These are phyloP conservation scores for Mortierella sp. DNA, from an alignment of 371 early-diverging fungal species.

Conservation along the genomic window DNA sequence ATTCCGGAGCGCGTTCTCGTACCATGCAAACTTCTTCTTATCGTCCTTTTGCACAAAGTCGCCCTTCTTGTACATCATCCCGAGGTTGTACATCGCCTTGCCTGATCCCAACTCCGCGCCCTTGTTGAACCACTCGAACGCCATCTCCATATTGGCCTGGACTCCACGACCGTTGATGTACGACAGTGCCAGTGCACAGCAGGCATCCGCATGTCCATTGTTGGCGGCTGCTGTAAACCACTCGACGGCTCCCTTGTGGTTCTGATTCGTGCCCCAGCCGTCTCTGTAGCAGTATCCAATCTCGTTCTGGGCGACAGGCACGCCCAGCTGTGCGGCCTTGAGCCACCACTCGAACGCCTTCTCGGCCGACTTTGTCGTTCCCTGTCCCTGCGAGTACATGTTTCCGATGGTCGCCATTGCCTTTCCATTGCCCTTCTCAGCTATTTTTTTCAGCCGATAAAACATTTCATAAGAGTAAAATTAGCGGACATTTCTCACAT, in stretches of 20 bases:
- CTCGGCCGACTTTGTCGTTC: conserved; percentile 42
- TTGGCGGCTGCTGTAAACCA: conserved; percentile 55
- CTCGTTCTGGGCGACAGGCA: conserved; percentile 53
- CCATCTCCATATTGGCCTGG: conserved; percentile 67
- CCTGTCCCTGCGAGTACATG: conserved; percentile 54
- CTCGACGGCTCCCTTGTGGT: conserved; percentile 48
- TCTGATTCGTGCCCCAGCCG: conserved; percentile 54
- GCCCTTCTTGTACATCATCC: conserved; percentile 89
- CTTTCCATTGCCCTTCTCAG: conserved; percentile 54
- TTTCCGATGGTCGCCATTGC: conserved; percentile 55
- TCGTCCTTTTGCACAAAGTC: conserved; percentile 73
- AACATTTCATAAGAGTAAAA: conserved; percentile 1
- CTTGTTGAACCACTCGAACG: conserved; percentile 82
- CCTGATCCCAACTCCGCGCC: conserved; percentile 85
- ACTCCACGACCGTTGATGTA: conserved; percentile 87
- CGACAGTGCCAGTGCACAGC: conserved; percentile 44
- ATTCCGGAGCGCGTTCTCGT: conserved; percentile 69
- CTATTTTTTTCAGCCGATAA: conserved; percentile 15
- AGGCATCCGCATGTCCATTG: conserved; percentile 55
- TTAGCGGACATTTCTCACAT: not conserved
- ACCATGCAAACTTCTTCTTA: conserved; percentile 60
- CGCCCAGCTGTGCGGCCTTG: conserved; percentile 52
- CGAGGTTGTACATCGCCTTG: conserved; percentile 89
- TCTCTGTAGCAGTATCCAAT: conserved; percentile 56
- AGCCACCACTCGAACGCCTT: conserved; percentile 58